These are phyloP conservation scores for Taxillus chinensis DNA, from an alignment of 164 flowering plant genomes.

Conservation along the genomic window DNA sequence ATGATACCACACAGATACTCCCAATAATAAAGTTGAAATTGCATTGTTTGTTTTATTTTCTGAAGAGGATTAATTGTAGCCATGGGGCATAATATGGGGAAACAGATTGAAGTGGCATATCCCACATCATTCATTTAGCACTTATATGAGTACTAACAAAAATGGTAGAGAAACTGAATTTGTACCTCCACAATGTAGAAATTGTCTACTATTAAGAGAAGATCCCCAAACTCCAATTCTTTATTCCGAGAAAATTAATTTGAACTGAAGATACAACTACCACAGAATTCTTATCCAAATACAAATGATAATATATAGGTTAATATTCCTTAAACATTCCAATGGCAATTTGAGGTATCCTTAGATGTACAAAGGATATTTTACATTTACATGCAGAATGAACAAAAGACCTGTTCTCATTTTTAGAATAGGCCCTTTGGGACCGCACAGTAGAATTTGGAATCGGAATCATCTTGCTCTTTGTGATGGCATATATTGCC, in stretches of 20 bases:
- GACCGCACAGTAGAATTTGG: slow-evolving; percentile 55
- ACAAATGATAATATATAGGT: slow-evolving; percentile 18
- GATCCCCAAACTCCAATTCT: slow-evolving; percentile 14
- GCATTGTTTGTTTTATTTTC: neutral
- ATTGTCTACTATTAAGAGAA: slow-evolving; percentile 17
- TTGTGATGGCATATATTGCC: slow-evolving; percentile 57
- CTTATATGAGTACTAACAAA: slow-evolving; percentile 13
- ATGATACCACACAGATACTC: slow-evolving; percentile 1
- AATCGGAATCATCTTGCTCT: slow-evolving; percentile 79
- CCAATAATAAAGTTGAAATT: neutral
- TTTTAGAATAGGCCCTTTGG: slow-evolving; percentile 66
- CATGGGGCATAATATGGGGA: slow-evolving; percentile 1
- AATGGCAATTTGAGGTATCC: slow-evolving; percentile 16
- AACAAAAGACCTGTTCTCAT: slow-evolving; percentile 98
- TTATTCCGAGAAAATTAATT: slow-evolving; percentile 11
- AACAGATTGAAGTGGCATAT: slow-evolving; percentile 10
- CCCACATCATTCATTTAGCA: slow-evolving; percentile 15
- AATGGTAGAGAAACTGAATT: slow-evolving; percentile 9
- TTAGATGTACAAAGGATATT: slow-evolving; percentile 29
- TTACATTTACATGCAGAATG: slow-evolving; percentile 68
- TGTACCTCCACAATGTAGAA: slow-evolving; percentile 22
- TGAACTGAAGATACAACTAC: slow-evolving; percentile 6
- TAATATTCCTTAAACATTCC: slow-evolving; percentile 6
- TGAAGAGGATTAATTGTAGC: slow-evolving; percentile 3
- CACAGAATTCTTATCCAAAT: slow-evolving; percentile 17